Conservation (phyloP, 179 eudicot species). For the Beta lomatogona region DNA sequence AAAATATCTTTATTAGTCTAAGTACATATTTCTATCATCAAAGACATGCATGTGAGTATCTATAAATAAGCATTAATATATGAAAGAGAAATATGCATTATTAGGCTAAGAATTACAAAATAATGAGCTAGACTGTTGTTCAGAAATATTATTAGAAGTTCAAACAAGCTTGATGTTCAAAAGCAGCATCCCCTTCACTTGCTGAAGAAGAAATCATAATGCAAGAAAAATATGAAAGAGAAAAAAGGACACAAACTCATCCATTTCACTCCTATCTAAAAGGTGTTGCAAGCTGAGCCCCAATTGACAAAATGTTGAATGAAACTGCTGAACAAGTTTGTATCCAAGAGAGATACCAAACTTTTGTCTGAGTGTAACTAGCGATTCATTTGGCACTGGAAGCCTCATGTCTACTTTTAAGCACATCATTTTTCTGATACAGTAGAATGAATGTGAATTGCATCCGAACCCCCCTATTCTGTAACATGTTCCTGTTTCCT, state of each 20-base stretch:
- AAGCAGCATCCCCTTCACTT: not conserved
- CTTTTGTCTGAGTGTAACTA: not conserved
- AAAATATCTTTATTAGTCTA: constrained; percentile 8
- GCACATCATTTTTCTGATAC: not conserved
- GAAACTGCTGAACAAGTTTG: not conserved
- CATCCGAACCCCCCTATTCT: not conserved
- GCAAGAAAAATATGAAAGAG: not conserved
- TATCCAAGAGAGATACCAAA: not conserved
- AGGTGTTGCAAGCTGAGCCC: not conserved
- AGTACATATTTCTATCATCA: not conserved
- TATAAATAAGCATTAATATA: too few species aligned
- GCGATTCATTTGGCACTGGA: too few species aligned
- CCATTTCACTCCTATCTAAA: not conserved
- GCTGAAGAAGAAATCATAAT: not conserved
- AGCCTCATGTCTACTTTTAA: not conserved
- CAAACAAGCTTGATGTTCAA: too few species aligned
- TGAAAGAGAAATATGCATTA: not conserved
- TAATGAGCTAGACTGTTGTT: not conserved
- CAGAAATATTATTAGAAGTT: too few species aligned
- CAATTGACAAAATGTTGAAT: not conserved
- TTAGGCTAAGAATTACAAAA: not conserved
- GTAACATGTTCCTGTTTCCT: not conserved
- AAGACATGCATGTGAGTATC: not conserved
- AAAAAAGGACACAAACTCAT: not conserved
- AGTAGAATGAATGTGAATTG: not conserved